These are phyloP conservation scores for Camellia oleifera DNA, from an alignment of 179 eudicot species.

Conservation along the genomic window DNA sequence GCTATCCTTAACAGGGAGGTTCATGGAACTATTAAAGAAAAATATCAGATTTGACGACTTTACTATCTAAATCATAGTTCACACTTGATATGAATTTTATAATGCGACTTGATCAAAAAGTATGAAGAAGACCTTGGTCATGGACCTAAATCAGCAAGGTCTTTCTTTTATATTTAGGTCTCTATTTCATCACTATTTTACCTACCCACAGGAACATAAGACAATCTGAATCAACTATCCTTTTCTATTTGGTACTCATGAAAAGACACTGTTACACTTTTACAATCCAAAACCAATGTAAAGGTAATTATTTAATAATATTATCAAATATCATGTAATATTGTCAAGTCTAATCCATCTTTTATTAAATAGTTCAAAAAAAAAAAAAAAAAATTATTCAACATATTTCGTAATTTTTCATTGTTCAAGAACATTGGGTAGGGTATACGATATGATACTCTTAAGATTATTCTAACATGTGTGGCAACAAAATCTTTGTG, in stretches of 20 bases:
- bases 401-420: too few species aligned
- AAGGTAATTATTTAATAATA: too few species aligned
- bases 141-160: not conserved
- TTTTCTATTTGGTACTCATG: not conserved
- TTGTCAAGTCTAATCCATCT: too few species aligned
- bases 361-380: too few species aligned
- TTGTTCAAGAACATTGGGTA: too few species aligned
- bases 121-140: not conserved
- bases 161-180: not conserved
- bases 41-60: not conserved
- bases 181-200: not conserved
- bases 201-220: conserved; percentile 9
- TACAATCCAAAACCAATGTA: not conserved
- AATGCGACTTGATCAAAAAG: not conserved
- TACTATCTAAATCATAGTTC: too few species aligned
- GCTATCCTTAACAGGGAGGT: too few species aligned
- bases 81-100: not conserved
- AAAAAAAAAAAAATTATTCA: too few species aligned
- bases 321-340: too few species aligned
- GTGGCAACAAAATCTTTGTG: too few species aligned
- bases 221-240: not conserved
- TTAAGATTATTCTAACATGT: too few species aligned
- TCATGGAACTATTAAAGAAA: not conserved
- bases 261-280: not conserved
- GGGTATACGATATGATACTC: too few species aligned